Evolutionary conservation across 352 stramenopile genomes (phyloP).

Genomic region (Phytophthora ohioensis): DNA sequence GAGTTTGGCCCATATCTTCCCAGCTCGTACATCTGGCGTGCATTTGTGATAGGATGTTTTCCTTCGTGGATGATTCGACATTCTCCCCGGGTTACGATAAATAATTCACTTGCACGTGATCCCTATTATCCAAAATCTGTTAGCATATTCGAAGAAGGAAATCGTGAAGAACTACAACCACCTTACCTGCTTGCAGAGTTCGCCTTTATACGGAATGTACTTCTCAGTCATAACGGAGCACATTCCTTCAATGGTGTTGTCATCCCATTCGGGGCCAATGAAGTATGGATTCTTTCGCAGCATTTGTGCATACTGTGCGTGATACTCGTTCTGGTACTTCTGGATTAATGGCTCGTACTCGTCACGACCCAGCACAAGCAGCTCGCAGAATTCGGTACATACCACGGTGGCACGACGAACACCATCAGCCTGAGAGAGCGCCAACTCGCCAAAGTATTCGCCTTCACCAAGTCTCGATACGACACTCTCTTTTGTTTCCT

Average conservation of each 20-base stretch:
- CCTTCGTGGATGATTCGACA: slow-evolving; percentile 79
- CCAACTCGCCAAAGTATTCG: slow-evolving; percentile 84
- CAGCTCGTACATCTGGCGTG: slow-evolving; percentile 68
- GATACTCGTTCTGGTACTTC: slow-evolving; percentile 87
- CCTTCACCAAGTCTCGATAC: slow-evolving; percentile 73
- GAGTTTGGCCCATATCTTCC: slow-evolving; percentile 79
- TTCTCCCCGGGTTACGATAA: slow-evolving; percentile 79
- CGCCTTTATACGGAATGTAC: slow-evolving; percentile 69
- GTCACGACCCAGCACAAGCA: slow-evolving; percentile 80
- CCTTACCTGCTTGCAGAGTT: slow-evolving; percentile 82
- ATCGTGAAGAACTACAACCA: not conserved
- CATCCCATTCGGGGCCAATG: slow-evolving; percentile 79
- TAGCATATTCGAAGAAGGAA: not conserved
- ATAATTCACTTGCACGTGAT: slow-evolving; percentile 75
- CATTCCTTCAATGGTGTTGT: slow-evolving; percentile 86
- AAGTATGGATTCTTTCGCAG: slow-evolving; percentile 84
- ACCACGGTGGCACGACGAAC: slow-evolving; percentile 76
- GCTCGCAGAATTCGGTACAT: slow-evolving; percentile 77
- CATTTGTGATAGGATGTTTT: slow-evolving; percentile 77
- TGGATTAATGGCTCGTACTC: slow-evolving; percentile 86
- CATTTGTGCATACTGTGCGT: slow-evolving; percentile 82
- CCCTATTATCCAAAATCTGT: slow-evolving; percentile 40
- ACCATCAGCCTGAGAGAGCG: slow-evolving; percentile 71
- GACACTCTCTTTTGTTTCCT: slow-evolving; percentile 70
- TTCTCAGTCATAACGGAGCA: slow-evolving; percentile 89